Percentiles rank a stretch among this genome's conserved stretches.
Evolutionary conservation across 1,139 yeast species (phyloP).

Genomic region (Yarrowia galli): DNA sequence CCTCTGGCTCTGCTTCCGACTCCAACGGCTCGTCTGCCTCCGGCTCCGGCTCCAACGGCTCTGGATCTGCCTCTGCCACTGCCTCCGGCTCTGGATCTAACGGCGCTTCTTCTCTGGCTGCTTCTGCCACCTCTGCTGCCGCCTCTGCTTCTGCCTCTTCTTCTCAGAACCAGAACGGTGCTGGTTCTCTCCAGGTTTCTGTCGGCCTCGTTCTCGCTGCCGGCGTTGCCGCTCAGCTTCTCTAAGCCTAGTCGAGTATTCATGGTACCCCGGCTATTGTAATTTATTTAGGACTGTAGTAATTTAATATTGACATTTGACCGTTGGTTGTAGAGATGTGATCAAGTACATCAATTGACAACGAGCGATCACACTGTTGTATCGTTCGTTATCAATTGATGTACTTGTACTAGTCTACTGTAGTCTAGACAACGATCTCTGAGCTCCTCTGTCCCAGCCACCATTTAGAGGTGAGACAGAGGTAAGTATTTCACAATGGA

Average conservation of each 20-base stretch:
- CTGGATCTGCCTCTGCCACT: conserved; percentile 32
- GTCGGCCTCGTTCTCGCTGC: conserved; percentile 39
- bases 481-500: too few relatives aligned
- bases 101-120: conserved; percentile 36
- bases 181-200: conserved; percentile 36
- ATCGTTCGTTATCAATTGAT: too few relatives aligned
- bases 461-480: too few relatives aligned
- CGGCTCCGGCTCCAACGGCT: conserved; percentile 32
- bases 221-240: conserved; percentile 42
- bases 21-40: conserved; percentile 14
- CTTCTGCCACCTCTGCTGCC: conserved; percentile 19
- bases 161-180: conserved; percentile 20
- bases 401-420: too few relatives aligned
- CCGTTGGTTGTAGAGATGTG: too few relatives aligned
- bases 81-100: conserved; percentile 38
- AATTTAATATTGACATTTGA: conserved; percentile 8
- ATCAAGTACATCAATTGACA: too few relatives aligned
- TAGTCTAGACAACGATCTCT: too few relatives aligned
- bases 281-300: conserved; percentile 34
- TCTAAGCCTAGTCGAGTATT: conserved; percentile 13
- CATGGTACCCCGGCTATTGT: conserved; percentile 16
- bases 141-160: not conserved
- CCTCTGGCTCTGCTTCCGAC: conserved; percentile 6
- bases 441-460: too few relatives aligned
- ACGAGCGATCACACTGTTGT: too few relatives aligned